Conservation (phyloP, 768 basidiomycete genomes). For the Leccinum subtestaceum region DNA sequence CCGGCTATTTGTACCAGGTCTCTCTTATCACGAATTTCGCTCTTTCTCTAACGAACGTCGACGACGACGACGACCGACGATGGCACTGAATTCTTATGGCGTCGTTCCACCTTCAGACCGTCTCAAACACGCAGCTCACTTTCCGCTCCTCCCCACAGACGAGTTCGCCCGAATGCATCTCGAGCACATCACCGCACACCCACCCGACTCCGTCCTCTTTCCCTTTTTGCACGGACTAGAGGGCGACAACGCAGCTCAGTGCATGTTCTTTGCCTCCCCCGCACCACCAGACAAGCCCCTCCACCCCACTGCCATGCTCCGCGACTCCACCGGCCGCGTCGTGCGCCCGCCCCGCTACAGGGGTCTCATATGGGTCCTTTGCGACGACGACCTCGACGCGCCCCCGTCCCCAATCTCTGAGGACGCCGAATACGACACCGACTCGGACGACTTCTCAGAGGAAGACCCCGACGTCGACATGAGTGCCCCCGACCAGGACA, state of each 20-base stretch:
- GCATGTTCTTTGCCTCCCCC: conserved; percentile 64
- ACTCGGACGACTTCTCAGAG: conserved; percentile 30
- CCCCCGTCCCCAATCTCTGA: conserved; percentile 18
- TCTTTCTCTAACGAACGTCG: not conserved
- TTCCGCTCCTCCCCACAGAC: conserved; percentile 37
- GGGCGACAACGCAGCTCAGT: conserved; percentile 75
- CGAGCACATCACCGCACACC: conserved; percentile 62
- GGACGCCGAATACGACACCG: conserved; percentile 31
- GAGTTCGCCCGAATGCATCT: conserved; percentile 63
- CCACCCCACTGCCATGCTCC: conserved; percentile 24
- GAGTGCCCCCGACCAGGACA: conserved; percentile 28
- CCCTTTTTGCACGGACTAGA: conserved; percentile 89
- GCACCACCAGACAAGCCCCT: conserved; percentile 22
- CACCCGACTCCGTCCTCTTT: conserved; percentile 79
- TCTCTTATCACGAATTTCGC: conserved; percentile 17
- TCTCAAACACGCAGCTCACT: conserved; percentile 4
- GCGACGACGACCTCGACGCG: conserved; percentile 59
- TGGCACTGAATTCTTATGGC: conserved; percentile 19
- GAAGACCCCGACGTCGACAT: conserved; percentile 29
- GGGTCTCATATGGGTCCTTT: conserved; percentile 83
- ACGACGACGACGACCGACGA: conserved; percentile 8
- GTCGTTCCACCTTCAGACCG: conserved; percentile 17
- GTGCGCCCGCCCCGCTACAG: conserved; percentile 47
- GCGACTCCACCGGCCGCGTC: conserved; percentile 25
- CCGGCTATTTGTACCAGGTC: conserved; percentile 22